A percentile compares a stretch with the other conserved stretches of the same genome.
phyloP scores from a whole-genome alignment of 352 stramenopile species.

The Proteromonas lacertae region DNA sequence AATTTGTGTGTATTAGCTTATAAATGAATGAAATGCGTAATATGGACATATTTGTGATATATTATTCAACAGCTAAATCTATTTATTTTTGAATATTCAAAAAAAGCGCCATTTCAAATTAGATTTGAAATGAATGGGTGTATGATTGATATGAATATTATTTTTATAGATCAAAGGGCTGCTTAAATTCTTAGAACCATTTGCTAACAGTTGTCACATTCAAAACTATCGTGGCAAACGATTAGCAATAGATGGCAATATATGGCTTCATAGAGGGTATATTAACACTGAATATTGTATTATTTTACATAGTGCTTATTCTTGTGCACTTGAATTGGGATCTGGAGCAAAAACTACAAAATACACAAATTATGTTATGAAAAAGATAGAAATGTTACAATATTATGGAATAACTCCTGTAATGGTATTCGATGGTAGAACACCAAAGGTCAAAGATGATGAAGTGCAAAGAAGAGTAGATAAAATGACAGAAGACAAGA shows the following conservation, averaged over 20 bases:
- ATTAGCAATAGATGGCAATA: constrained; percentile 22
- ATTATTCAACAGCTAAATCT: too few relatives aligned
- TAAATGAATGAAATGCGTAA: too few relatives aligned
- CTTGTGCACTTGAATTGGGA: constrained; percentile 35
- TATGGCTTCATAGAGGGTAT: constrained; percentile 53
- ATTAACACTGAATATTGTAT: too few relatives aligned
- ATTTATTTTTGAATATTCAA: too few relatives aligned
- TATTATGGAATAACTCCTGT: constrained; percentile 22
- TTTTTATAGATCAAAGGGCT: background rate
- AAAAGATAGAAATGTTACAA: constrained; percentile 40
- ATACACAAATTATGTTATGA: constrained; percentile 8
- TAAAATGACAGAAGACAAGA: too few relatives aligned
- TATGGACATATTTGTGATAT: too few relatives aligned
- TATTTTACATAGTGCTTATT: too few relatives aligned
- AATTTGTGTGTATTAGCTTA: too few relatives aligned
- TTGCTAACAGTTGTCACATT: background rate
- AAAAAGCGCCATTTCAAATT: too few relatives aligned
- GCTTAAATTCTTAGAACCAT: background rate
- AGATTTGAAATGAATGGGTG: too few relatives aligned
- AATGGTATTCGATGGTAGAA: constrained; percentile 62
- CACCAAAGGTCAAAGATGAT: constrained; percentile 35
- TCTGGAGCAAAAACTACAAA: constrained; percentile 10
- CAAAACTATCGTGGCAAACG: constrained; percentile 18
- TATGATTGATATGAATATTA: too few relatives aligned
- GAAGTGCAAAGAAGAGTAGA: constrained; percentile 10